These are phyloP conservation scores for Salix dunnii DNA, from an alignment of 345 rosid species.

Conservation along the genomic window DNA sequence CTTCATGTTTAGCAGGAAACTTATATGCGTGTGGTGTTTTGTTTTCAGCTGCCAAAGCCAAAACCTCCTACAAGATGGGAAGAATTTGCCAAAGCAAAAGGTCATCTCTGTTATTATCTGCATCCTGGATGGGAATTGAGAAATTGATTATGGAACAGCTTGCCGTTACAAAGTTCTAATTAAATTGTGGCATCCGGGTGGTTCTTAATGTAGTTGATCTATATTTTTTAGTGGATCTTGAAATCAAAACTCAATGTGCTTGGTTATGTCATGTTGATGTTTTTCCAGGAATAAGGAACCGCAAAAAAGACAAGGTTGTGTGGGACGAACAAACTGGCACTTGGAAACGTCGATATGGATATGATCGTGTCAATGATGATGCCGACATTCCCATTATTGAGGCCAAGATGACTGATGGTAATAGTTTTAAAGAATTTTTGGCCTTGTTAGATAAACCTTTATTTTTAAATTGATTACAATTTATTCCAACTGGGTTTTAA, in stretches of 20 bases:
- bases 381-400: conserved; percentile 74
- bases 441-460: not conserved
- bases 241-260: not conserved
- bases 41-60: conserved; percentile 23
- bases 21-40: not conserved
- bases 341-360: conserved; percentile 88
- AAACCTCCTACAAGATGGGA: conserved; percentile 28
- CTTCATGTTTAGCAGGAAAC: not conserved
- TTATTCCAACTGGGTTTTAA: not conserved
- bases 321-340: conserved; percentile 81
- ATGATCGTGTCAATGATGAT: conserved; percentile 91
- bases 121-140: not conserved
- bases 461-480: not conserved
- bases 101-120: not conserved
- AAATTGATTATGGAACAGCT: not conserved
- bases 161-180: not conserved
- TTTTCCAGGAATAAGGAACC: conserved; percentile 71
- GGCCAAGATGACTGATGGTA: conserved; percentile 84
- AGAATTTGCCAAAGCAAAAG: conserved; percentile 20
- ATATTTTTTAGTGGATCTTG: not conserved
- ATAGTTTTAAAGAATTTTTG: not conserved
- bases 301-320: conserved; percentile 71
- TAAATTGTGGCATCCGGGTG: not conserved
- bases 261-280: conserved; percentile 9
- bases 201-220: not conserved